phyloP scores from a whole-genome alignment of 441 rosid species.

The Jatropha podagrica region DNA sequence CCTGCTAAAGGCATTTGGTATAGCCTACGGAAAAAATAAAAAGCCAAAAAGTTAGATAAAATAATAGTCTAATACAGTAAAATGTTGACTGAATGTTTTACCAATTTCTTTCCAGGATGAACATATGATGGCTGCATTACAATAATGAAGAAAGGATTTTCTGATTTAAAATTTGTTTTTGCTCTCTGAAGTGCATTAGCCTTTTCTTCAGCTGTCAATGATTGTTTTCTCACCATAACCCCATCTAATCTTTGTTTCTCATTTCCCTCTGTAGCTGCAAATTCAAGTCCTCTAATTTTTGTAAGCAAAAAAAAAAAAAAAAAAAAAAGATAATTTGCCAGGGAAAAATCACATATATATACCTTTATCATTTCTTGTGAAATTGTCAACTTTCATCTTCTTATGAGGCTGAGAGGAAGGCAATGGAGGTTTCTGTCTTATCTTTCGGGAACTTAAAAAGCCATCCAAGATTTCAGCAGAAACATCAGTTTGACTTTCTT shows the following conservation, averaged over 20 bases:
- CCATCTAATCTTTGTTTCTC: too few species aligned
- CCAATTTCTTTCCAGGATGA: neutral
- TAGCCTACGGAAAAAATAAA: neutral
- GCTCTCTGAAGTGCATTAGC: constrained; percentile 19
- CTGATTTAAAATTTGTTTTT: constrained; percentile 16
- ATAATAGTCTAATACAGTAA: too few species aligned
- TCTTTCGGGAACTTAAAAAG: neutral
- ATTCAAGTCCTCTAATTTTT: too few species aligned
- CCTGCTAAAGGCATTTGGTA: constrained; percentile 20
- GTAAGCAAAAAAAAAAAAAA: neutral
- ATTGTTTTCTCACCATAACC: neutral
- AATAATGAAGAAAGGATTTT: constrained; percentile 22
- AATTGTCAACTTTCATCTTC: constrained; percentile 1
- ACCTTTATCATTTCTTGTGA: neutral
- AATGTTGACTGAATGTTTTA: constrained; percentile 17
- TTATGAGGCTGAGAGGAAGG: constrained; percentile 1
- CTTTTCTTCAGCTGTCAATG: constrained; percentile 9
- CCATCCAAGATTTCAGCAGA: constrained; percentile 6
- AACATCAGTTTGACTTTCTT: neutral
- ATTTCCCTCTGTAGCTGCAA: neutral
- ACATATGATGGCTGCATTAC: constrained; percentile 29
- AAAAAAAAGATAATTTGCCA: too few species aligned
- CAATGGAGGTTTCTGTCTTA: constrained; percentile 1
- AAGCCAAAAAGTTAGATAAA: neutral
- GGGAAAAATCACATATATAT: too few species aligned